Percentiles rank a stretch among this genome's conserved stretches.
phyloP scores from a whole-genome alignment of 2,329 filamentous ascomycete genomes.

The Venturia nashicola region DNA sequence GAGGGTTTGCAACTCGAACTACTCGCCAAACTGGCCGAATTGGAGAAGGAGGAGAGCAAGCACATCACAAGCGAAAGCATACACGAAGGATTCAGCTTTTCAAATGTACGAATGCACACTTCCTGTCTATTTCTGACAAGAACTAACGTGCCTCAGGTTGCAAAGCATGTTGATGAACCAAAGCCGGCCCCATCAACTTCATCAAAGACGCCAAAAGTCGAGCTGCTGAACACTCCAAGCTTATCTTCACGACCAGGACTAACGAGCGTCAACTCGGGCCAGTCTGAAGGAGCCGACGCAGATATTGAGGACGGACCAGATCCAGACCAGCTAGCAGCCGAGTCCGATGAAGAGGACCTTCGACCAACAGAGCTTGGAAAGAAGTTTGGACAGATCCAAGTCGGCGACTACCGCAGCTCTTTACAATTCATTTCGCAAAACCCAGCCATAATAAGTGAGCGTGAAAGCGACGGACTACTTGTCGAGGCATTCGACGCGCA shows the following conservation, averaged over 20 bases:
- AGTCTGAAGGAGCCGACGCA: conserved; percentile 47
- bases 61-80: conserved; percentile 93
- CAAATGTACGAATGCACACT: conserved; percentile 41
- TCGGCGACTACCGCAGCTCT: conserved; percentile 60
- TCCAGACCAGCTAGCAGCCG: conserved; percentile 28
- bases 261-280: conserved; percentile 25
- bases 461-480: conserved; percentile 80
- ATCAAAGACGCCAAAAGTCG: conserved; percentile 37
- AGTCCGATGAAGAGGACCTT: conserved; percentile 59
- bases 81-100: conserved; percentile 83
- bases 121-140: background rate
- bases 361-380: conserved; percentile 68
- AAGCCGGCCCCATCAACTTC: conserved; percentile 16
- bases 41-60: conserved; percentile 71
- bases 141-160: conserved; percentile 6
- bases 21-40: conserved; percentile 57
- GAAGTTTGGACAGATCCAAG: conserved; percentile 67
- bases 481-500: conserved; percentile 86
- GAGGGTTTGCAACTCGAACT: conserved; percentile 66
- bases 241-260: background rate
- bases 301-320: conserved; percentile 44
- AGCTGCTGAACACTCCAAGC: conserved; percentile 60
- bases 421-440: conserved; percentile 69
- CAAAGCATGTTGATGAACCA: conserved; percentile 14
- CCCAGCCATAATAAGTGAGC: conserved; percentile 67